Evolutionary conservation across 2,329 filamentous ascomycete genomes (phyloP).

Genomic region (Alternaria hordeiaustralica): DNA sequence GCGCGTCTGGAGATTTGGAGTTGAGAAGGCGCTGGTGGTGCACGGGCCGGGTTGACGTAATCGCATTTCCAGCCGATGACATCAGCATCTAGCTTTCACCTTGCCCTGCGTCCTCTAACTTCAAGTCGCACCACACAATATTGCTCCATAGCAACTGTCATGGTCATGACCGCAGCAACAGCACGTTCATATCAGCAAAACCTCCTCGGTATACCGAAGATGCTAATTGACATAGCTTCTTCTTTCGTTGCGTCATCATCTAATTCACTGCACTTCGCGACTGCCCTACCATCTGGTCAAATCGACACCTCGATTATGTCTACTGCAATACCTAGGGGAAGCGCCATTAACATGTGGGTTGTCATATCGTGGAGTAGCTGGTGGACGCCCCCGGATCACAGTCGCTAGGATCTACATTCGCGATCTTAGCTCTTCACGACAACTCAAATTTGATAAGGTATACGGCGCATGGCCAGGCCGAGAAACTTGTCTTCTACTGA

Average conservation of each 20-base stretch:
- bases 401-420: neutral
- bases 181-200: neutral
- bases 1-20: neutral
- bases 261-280: neutral
- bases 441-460: neutral
- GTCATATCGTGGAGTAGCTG: neutral
- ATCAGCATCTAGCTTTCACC: neutral
- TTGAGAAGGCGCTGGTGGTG: neutral
- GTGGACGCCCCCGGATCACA: neutral
- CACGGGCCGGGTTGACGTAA: neutral
- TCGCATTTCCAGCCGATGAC: neutral
- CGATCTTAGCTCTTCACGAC: neutral
- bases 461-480: neutral
- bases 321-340: neutral
- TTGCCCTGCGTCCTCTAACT: neutral
- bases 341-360: neutral
- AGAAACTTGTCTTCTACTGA: neutral
- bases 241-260: neutral
- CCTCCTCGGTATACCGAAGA: neutral
- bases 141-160: neutral
- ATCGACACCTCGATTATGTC: neutral
- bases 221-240: neutral
- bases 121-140: neutral
- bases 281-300: neutral
- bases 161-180: neutral